Evolutionary conservation across 78 protist species (phyloP), one percentile per base, ranked within the genome.

Genomic region (Dictyostelium firmibasis): DNA sequence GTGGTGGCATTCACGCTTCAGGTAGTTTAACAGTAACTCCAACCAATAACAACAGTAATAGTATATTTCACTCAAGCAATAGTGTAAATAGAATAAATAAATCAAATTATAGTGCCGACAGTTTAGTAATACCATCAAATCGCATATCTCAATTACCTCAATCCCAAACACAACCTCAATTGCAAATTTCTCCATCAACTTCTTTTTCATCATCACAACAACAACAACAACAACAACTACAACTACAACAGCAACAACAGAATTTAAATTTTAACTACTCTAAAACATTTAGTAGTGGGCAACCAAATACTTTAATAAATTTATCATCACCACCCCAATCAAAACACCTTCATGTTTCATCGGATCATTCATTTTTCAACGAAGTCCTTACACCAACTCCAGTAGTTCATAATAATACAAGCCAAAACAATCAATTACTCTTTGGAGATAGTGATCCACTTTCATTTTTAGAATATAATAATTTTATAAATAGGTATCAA

Each of bases 341-440:
- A 1, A 88, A 79, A 64, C 38, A 62, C 62, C 41, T 76, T 43
- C 78, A 79, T 67, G 81, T 29, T 75, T 60, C 83, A 38, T 76
- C 35, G 16, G 50, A 74, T 20, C n/a, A 35, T 47, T 14, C 82
- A 25, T 23, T 88, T 18, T 88, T 88, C 33, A 79, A 88, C 44
- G 86, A 88, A 88, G 47, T 88, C 23, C 86, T 88, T 18, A 88
- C 93, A 79, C 93, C 93, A 0, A 88, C 74, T 25, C 93, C 93
- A 41, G 93, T 88, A 38, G 79, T 79, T 29, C 93, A 82, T 23
- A 88, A 38, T 43, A 88, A 23, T 44, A 78, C 93, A 35, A 79
- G 13, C 16, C 64, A 84, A 31, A 16, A 72, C 4, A 27, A 43
- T 88, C 93, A 18, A 38, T 79, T 72, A 33, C 44, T 72, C n/a